Evolutionary conservation across 2,329 filamentous ascomycete genomes (phyloP), one percentile per base, ranked within the genome.

Genomic region (Cladosporium cucumerinum): DNA sequence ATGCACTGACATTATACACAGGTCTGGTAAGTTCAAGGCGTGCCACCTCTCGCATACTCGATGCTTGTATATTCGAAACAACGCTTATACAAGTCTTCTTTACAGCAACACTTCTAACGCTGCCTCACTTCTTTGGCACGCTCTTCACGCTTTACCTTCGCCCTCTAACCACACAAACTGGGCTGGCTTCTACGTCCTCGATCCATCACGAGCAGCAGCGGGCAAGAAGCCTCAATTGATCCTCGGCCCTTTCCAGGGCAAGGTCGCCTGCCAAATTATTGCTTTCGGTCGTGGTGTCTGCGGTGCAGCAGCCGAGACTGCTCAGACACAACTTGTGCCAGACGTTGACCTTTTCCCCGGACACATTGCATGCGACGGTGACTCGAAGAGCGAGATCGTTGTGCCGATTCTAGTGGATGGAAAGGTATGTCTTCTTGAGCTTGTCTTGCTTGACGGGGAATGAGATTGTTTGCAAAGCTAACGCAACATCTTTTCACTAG

Each of bases 351-450:
- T 79, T 60, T 94, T 94, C 72, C 89, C 89, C 0, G 91, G 90
- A 1, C 91, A 94, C 74, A 93, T 95, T 73, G 90, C 91, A 11
- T 94, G 91, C 75, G 91, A 95, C 76, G 85, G 86, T 4, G 88
- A 86, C 65, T 91, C 86, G 72, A 85, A 82, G 78, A 93, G 91
- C 74, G 91, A 95, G 80, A 88, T 95, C 74, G 91, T 95, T 21
- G 91, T 94, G 57, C 91, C 91, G 1, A 84, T 94, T 67, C 69
- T 89, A 11, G 73, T 80, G 66, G 71, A 71, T n/a, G 81, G 75
- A 25, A 81, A 81, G 77, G 82, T 83, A 68, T 70, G 76, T 72
- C 2, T 26, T 49, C 23, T 26, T 28, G 25, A 28, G 11, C 7
- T 4, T 51, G 16, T 18, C 2, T 23, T 23, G 11, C 25, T 25